Base-by-base conservation (phyloP, 2,329 filamentous ascomycete species). In the Fusarium sp. region DNA sequence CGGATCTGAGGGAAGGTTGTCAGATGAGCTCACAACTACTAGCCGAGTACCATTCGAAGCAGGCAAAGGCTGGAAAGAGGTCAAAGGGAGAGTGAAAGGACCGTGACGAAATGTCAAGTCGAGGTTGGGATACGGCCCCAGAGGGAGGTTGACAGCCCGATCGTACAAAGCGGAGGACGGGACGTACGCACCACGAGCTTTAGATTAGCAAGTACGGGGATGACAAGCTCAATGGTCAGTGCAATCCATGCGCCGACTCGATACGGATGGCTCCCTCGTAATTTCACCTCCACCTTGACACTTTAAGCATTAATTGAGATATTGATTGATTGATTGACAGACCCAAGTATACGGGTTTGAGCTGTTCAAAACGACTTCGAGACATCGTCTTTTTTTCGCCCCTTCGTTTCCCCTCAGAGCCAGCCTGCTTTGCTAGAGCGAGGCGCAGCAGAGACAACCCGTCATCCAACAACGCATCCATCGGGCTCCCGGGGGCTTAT, bases 361-460 rank as follows among this genome's bases (percentile, higher is more conserved):
- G 23, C 14, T 20, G n/a, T n/a, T 23, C n/a, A 25, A 10, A 23
- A 53, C 20, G 2, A 33, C 16, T 16, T 9, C 25, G 14, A 44
- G n/a, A 31, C 18, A 20, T 55, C 10, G 18, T 20, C 4, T 27
- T 5, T 16, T 44, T 20, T 31, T 44, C 13, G 16, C 50, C 29
- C 50, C 18, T 53, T n/a, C 23, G 31, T 38, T 25, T 55, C n/a
- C 36, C 20, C 34, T 56, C 62, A 18, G 33, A 56, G 20, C 53
- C 25, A 56, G 20, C 53, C 25, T 56, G 34, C 34, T 20, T 38
- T 20, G n/a, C 18, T 56, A 29, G 46, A 64, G 29, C 55, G 67
- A 69, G 67, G 67, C 67, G 67, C 67, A 69, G 67, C 63, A 56
- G 25, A 61, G 33, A 23, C n/a, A 38, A 44, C 16, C 16, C 27